phyloP scores from a whole-genome alignment of 306 rosid genomes.

The Sindora glabra region DNA sequence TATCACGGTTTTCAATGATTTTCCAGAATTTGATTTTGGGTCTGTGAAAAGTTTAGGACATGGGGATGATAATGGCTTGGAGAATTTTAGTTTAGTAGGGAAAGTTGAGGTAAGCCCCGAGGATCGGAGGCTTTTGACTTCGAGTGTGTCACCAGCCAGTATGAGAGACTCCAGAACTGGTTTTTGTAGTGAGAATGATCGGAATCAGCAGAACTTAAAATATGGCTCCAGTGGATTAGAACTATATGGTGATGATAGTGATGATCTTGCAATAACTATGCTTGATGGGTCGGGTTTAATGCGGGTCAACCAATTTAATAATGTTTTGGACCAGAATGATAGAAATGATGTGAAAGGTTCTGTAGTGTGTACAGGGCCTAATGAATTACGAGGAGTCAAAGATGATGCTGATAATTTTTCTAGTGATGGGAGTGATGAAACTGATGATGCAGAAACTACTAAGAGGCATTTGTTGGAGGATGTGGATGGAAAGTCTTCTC shows the following conservation, averaged over 20 bases:
- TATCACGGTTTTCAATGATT: conserved; percentile 60
- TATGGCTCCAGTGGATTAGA: conserved; percentile 34
- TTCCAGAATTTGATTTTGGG: conserved; percentile 46
- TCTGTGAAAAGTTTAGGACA: conserved; percentile 27
- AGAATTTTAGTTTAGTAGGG: conserved; percentile 45
- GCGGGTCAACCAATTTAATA: conserved; percentile 8
- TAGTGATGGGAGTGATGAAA: not conserved
- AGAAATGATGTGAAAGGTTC: not conserved
- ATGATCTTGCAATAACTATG: conserved; percentile 20
- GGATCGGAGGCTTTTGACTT: conserved; percentile 15
- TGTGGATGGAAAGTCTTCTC: conserved; percentile 17
- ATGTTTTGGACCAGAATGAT: conserved; percentile 5
- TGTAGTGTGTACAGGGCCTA: not conserved
- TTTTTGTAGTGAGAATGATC: not conserved
- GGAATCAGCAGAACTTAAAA: not conserved
- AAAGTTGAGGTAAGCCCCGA: conserved; percentile 19
- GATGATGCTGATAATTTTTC: conserved; percentile 1
- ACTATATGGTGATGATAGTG: conserved; percentile 54
- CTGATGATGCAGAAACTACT: not conserved
- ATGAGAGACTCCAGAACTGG: not conserved
- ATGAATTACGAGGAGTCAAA: not conserved
- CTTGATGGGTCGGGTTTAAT: conserved; percentile 27
- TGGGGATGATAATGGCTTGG: conserved; percentile 38
- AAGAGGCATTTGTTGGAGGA: not conserved
- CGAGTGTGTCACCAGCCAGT: not conserved